Base-by-base conservation (phyloP, 306 rosid genomes). In the Ammopiptanthus mongolicus region DNA sequence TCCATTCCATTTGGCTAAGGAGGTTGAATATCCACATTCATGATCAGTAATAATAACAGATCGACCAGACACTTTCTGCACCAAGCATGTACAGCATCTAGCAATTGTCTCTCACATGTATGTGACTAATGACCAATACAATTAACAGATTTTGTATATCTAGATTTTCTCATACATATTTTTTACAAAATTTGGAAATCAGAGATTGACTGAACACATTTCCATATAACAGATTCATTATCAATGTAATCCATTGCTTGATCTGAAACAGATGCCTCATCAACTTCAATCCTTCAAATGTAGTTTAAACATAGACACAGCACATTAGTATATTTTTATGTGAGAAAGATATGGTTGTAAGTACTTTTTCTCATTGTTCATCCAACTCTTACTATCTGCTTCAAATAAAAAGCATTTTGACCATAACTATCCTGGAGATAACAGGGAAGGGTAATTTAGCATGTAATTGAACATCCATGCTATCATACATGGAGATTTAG, bases 1-100 rank as follows among this genome's bases (percentile, higher is more conserved):
- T 84, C 10, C 89, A 89, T 80, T 89, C 93, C 34, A 69, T 86
- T 76, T 87, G 91, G 89, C 93, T 85, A 13, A 81, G 89, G 39
- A 87, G 93, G 51, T 63, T 87, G 78, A 89, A 83, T 47, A 63
- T 83, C 66, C 83, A 17, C 14, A 81, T 84, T 80, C 75, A 62
- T 28, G 82, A 83, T 51, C 69, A 44, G 33, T 39, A 36, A 74
- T 39, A 36, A 74, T 33, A 6, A 58, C 28, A 76, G 17, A 31
- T 62, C n/a, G 3, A 17, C 37, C 13, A 62, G 48, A 64, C 28
- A 50, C 51, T 44, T 55, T 53, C 41, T 73, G 69, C 28, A 37
- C 44, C 79, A 48, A 33, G 34, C 56, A 28, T 61, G 22, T 14
- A 37, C 34, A 47, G 53, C 13, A 15, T 18, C 61, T 25, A 81